Percentiles rank a stretch among this genome's conserved stretches.
Conservation (phyloP, 2,329 filamentous ascomycete genomes). For the Chaetomiaceae sp. region DNA sequence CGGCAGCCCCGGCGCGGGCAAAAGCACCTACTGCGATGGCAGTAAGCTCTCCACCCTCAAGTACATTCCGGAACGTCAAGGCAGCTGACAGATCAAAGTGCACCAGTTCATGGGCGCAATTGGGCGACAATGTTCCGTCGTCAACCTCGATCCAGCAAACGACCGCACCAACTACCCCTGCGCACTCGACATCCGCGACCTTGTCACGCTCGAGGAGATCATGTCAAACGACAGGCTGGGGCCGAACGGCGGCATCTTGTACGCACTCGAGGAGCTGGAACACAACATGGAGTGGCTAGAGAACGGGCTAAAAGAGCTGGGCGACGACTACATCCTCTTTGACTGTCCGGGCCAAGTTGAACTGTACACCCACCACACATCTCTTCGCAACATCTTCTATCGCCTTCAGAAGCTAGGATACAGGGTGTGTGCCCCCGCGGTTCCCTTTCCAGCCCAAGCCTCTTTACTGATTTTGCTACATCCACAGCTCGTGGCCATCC, state of each 20-base stretch:
- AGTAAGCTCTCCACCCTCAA: slow-evolving; percentile 44
- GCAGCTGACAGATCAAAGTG: slow-evolving; percentile 46
- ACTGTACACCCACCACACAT: slow-evolving; percentile 91
- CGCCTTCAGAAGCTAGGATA: slow-evolving; percentile 86
- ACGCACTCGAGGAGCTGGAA: slow-evolving; percentile 92
- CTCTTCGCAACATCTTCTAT: slow-evolving; percentile 86
- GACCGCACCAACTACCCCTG: slow-evolving; percentile 84
- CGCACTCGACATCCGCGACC: slow-evolving; percentile 81
- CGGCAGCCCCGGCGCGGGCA: slow-evolving; percentile 91
- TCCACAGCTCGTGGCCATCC: slow-evolving; percentile 77
- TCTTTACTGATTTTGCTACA: neutral
- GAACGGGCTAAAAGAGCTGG: slow-evolving; percentile 70
- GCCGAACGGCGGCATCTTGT: slow-evolving; percentile 87
- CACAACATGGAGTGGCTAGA: slow-evolving; percentile 92
- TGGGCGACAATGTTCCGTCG: slow-evolving; percentile 86
- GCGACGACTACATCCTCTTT: slow-evolving; percentile 89
- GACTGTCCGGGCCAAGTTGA: slow-evolving; percentile 97
- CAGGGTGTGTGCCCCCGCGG: no score
- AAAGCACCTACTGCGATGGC: slow-evolving; percentile 97
- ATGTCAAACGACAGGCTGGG: slow-evolving; percentile 89
- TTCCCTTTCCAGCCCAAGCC: slow-evolving; percentile 2
- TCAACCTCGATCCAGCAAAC: slow-evolving; percentile 96
- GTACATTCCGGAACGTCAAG: neutral
- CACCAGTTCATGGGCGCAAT: slow-evolving; percentile 97
- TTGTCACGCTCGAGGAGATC: slow-evolving; percentile 88